Conservation (phyloP, 768 basidiomycete species). For the Kwoniella sp. region DNA sequence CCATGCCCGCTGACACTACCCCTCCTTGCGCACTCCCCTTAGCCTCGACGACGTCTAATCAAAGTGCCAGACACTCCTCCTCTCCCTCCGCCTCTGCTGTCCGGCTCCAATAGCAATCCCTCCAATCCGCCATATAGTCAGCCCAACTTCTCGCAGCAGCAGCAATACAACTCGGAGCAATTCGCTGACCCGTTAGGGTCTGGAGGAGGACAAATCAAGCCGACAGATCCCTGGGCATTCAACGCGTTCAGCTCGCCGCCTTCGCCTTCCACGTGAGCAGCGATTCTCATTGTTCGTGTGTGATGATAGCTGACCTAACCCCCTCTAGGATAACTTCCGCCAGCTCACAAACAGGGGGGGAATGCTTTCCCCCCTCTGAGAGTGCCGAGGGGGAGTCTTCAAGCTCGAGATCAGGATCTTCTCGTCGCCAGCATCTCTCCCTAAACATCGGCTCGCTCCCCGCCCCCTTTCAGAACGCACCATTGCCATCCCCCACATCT, state of each 20-base stretch:
- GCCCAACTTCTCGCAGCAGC: conserved; percentile 16
- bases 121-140: conserved; percentile 22
- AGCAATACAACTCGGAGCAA: conserved; percentile 15
- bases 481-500: conserved; percentile 33
- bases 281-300: not conserved
- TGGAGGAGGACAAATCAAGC: conserved; percentile 21
- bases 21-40: not conserved
- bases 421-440: conserved; percentile 40
- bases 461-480: conserved; percentile 17
- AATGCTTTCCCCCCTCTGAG: conserved; percentile 41
- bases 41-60: conserved; percentile 32
- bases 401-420: conserved; percentile 37
- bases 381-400: conserved; percentile 25
- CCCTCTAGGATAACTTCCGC: conserved; percentile 34
- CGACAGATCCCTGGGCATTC: conserved; percentile 21
- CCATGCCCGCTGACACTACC: not conserved
- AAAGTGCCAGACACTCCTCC: conserved; percentile 40
- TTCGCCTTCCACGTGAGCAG: conserved; percentile 46
- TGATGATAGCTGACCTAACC: not conserved
- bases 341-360: conserved; percentile 44
- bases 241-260: conserved; percentile 39
- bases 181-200: conserved; percentile 11
- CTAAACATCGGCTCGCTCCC: conserved; percentile 40
- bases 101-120: conserved; percentile 4
- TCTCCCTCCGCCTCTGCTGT: conserved; percentile 15